Base-by-base conservation (phyloP, 2,329 filamentous ascomycete species). In the Xylaria sp. region DNA sequence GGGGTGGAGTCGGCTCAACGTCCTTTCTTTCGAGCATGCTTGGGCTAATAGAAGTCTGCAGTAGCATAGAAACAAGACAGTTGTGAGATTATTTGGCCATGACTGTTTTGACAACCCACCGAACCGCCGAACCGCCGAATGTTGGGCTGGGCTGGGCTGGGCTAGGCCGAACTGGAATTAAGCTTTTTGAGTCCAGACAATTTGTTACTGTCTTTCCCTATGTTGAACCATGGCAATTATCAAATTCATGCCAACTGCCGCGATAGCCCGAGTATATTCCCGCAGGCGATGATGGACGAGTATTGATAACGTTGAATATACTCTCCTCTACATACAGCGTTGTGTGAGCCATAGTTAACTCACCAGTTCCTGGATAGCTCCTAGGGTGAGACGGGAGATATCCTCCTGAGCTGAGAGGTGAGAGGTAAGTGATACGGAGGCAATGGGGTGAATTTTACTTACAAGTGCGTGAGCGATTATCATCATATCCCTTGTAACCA, bases 1-100 rank as follows among this genome's bases (percentile, higher is more conserved):
- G 57, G 53, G 54, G 56, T 62, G 65, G 51, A 49, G 66, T 54
- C 48, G 46, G 58, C 28, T 23, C 65, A 49, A 65, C 57, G 48
- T 49, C 33, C 48, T 56, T 61, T 17, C n/a, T 33, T 17, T 10
- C 20, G 10, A 36, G 36, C 11, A 28, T 23, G 6, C 13, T 26
- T 40, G 33, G 17, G 31, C 53, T 57, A 20, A 57, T 4, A 38
- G 36, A 9, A 26, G 57, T 36, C 5, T 33, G 33, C 33, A 33
- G 33, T 33, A 33, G 33, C 9, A 33, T 33, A 33, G 7, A 10
- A 10, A 33, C 7, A 33, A 33, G 33, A 33, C 33, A 10, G 33
- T 33, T 33, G 33, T 33, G 7, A 33, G 15, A 40, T 31, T 17
- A 23, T 59, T 15, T 23, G 38, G 58, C 33, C 51, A 58, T 53